phyloP scores from a whole-genome alignment of 2,329 filamentous ascomycete species.

The Didymella pinodella region DNA sequence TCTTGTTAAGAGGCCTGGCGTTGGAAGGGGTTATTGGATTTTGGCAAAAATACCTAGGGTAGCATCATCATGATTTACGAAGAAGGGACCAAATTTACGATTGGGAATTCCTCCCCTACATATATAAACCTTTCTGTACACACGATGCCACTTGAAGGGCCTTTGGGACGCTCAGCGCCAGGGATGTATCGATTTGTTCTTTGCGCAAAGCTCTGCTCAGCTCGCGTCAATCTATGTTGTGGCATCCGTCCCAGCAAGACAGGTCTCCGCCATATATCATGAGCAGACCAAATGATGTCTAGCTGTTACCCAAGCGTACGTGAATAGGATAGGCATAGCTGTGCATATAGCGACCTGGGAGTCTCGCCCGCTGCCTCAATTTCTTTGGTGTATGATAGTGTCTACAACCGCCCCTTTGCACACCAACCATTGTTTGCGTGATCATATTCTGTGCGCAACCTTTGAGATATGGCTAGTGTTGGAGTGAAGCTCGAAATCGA shows the following conservation, averaged over 20 bases:
- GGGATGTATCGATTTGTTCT: background rate
- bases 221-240: background rate
- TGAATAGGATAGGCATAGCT: background rate
- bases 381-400: background rate
- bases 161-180: background rate
- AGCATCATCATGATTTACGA: conserved; percentile 44
- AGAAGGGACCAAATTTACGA: conserved; percentile 46
- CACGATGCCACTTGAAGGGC: background rate
- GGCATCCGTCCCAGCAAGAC: no score
- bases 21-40: conserved; percentile 14
- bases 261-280: background rate
- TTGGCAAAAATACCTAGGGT: conserved; percentile 41
- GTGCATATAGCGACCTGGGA: background rate
- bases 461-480: background rate
- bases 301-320: background rate
- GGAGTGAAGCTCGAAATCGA: background rate
- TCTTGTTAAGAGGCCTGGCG: conserved; percentile 19
- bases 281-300: background rate
- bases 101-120: conserved; percentile 50
- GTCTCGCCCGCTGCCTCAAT: background rate
- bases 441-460: background rate
- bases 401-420: background rate
- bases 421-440: background rate
- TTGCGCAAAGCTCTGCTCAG: background rate
- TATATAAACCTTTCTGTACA: conserved; percentile 5